Evolutionary conservation across 2,329 filamentous ascomycete species (phyloP), one percentile per base, ranked within the genome.

Genomic region (Onygenales sp.): DNA sequence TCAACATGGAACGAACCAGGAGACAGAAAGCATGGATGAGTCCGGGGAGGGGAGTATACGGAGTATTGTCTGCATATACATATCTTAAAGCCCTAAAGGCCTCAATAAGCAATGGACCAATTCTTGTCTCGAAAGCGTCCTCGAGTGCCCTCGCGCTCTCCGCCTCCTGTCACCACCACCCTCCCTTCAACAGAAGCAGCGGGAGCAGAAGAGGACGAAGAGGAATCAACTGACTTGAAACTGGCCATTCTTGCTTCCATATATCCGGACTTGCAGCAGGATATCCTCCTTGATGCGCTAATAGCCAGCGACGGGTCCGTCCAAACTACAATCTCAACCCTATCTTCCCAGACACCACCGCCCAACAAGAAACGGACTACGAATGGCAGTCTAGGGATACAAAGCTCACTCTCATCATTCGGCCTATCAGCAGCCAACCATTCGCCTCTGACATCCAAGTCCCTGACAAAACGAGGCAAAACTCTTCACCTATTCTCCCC

Each of bases 401-500:
- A 89, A 66, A 81, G 78, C 21, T 89, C 85, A 0, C 68, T 89
- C 5, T 76, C 76, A 7, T 73, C 73, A 3, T 67, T 69, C 31
- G 38, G 50, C 10, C 44, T 55, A 43, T 43, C 14, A 52, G 42
- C 41, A 27, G 5, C 11, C 7, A 43, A 17, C 11, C 21, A 14
- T 32, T 43, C 39, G 17, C 8, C 39, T 13, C 11, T 32, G 21
- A 36, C 32, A 5, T 10, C 33, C n/a, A 36, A 51, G 33, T 5
- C 32, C 10, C 42, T 50, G 43, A 84, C 86, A 0, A 86, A 81
- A 62, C 94, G 86, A 65, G 92, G 91, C 10, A 82, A 83, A 60
- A 96, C 92, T 0, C 71, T 97, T 2, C 87, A 92, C 64, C 75
- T 97, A 0, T 97, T 87, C 68, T 83, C 87, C 43, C 87, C 91